phyloP scores from a whole-genome alignment of 768 basidiomycete species.

The Lactarius quietus region DNA sequence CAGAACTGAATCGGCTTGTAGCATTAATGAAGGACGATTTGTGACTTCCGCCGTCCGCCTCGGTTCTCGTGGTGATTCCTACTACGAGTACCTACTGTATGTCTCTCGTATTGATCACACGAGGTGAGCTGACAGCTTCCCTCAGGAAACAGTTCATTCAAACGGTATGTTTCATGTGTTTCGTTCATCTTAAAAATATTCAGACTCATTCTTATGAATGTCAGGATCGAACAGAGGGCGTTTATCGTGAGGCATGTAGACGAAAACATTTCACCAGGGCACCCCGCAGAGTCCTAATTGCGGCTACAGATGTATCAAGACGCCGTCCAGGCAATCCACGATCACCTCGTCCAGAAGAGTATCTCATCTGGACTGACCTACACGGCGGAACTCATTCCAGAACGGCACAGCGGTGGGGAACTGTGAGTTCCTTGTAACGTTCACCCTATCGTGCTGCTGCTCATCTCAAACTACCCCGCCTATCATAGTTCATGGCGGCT shows the following conservation, averaged over 20 bases:
- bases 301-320: constrained; percentile 79
- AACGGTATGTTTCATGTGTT: constrained; percentile 39
- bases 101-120: constrained; percentile 28
- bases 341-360: constrained; percentile 66
- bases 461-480: background rate
- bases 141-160: constrained; percentile 73
- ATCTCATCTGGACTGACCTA: constrained; percentile 58
- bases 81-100: constrained; percentile 87
- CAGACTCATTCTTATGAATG: constrained; percentile 16
- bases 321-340: constrained; percentile 78
- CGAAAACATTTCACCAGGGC: background rate
- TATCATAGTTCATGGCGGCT: constrained; percentile 62
- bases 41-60: constrained; percentile 74
- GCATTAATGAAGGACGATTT: constrained; percentile 50
- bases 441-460: background rate
- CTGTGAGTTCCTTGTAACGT: constrained; percentile 33
- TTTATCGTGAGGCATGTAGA: constrained; percentile 66
- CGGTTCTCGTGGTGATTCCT: constrained; percentile 90
- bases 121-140: constrained; percentile 17
- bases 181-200: background rate
- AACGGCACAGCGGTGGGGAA: constrained; percentile 35
- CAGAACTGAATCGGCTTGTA: constrained; percentile 27
- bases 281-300: background rate
- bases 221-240: constrained; percentile 66
- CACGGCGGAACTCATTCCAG: constrained; percentile 78